phyloP scores from a whole-genome alignment of 2,329 filamentous ascomycete species.

The Paecilomyces sp. region DNA sequence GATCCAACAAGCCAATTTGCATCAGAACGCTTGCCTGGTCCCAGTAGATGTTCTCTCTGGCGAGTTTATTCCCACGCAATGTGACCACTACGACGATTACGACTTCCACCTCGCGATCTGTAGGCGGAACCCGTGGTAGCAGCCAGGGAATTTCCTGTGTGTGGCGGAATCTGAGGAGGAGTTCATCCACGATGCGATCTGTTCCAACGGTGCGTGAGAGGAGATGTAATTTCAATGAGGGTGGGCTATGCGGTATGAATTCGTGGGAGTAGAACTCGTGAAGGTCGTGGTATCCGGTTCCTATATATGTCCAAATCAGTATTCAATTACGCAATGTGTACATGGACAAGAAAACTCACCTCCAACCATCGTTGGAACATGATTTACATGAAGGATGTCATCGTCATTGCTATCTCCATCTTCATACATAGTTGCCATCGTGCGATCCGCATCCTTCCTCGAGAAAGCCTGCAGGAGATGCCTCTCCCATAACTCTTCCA shows the following conservation, averaged over 20 bases:
- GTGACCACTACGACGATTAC: constrained; percentile 46
- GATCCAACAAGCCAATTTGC: constrained; percentile 52
- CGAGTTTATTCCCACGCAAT: constrained; percentile 21
- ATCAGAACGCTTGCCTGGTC: constrained; percentile 56
- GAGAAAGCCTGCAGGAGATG: constrained; percentile 23
- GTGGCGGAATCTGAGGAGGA: constrained; percentile 49
- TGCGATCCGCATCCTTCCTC: constrained; percentile 10
- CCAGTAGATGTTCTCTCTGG: constrained; percentile 54
- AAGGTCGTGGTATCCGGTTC: constrained; percentile 11
- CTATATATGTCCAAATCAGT: not conserved
- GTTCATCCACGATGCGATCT: constrained; percentile 53
- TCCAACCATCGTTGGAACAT: constrained; percentile 28
- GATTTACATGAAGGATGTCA: constrained; percentile 22
- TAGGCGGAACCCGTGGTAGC: constrained; percentile 47
- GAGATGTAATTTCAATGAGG: constrained; percentile 42
- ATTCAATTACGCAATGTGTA: not conserved
- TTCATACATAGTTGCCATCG: constrained; percentile 13
- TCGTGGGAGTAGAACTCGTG: constrained; percentile 46
- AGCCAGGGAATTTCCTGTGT: constrained; percentile 50
- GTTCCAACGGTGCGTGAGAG: constrained; percentile 49
- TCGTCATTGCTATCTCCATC: constrained; percentile 4
- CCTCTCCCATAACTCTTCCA: constrained; percentile 33
- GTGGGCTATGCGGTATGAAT: constrained; percentile 45
- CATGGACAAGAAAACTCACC: constrained; percentile 14
- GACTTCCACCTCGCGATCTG: constrained; percentile 47